Conservation (phyloP, 768 basidiomycete species). For the Tubosaeta brunneosetosa region DNA sequence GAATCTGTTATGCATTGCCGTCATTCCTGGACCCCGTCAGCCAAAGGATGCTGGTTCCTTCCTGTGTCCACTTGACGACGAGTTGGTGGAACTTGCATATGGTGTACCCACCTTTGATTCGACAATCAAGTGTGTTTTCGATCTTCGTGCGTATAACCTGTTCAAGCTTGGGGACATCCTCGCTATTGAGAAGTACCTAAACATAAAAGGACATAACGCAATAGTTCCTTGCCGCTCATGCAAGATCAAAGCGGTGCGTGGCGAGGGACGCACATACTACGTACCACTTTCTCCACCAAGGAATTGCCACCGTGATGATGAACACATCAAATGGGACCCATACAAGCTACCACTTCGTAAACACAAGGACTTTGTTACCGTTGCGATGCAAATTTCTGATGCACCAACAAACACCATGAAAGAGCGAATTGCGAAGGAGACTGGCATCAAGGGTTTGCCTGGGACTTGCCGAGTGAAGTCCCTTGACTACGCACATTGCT, state of each 20-base stretch:
- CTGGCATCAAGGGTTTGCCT: conserved; percentile 34
- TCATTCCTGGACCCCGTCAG: conserved; percentile 45
- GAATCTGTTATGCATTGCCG: conserved; percentile 36
- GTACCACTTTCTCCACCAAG: neutral
- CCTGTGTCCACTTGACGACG: conserved; percentile 32
- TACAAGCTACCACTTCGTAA: conserved; percentile 32
- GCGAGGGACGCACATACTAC: conserved; percentile 17
- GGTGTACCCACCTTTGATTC: conserved; percentile 35
- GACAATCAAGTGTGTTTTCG: neutral
- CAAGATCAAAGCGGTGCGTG: conserved; percentile 25
- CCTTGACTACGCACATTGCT: conserved; percentile 35
- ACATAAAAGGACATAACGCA: conserved; percentile 39
- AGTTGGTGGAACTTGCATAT: conserved; percentile 30
- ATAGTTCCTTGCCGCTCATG: conserved; percentile 33
- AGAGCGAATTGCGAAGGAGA: conserved; percentile 23
- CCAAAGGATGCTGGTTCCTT: conserved; percentile 40
- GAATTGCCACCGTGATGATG: no score
- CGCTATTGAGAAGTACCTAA: conserved; percentile 28
- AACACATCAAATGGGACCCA: conserved; percentile 1
- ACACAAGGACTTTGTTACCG: conserved; percentile 17
- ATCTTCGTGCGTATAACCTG: conserved; percentile 32
- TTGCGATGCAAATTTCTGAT: no score
- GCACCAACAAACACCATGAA: conserved; percentile 18
- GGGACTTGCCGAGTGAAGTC: conserved; percentile 29
- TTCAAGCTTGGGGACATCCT: conserved; percentile 33